Evolutionary conservation across 495 filamentous ascomycete genomes (phyloP).

Genomic region (Annulohypoxylon bovei): DNA sequence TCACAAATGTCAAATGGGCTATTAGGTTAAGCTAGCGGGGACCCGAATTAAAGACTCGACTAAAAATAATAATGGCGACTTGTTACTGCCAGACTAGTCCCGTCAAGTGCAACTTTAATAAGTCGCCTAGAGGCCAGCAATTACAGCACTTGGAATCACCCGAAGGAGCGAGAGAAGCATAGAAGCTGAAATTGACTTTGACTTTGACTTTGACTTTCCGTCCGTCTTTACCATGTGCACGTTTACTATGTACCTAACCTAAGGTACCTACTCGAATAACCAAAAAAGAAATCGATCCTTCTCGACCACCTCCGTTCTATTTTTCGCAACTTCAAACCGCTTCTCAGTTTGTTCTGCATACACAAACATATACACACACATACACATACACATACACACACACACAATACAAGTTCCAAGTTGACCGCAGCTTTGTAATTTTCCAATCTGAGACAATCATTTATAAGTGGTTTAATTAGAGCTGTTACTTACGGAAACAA

Average conservation of each 20-base stretch:
- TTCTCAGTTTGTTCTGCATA: neutral
- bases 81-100: neutral
- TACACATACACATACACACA: neutral
- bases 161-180: conserved; percentile 19
- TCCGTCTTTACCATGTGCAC: neutral
- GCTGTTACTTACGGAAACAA: conserved; percentile 15
- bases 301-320: neutral
- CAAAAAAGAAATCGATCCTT: neutral
- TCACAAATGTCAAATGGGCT: neutral
- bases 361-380: neutral
- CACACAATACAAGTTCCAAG: neutral
- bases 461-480: conserved; percentile 35
- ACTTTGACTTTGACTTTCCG: neutral
- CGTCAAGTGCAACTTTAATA: neutral
- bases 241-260: neutral
- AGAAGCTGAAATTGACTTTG: conserved; percentile 1
- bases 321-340: neutral
- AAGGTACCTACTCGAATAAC: neutral
- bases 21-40: conserved; percentile 3
- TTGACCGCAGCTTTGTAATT: conserved; percentile 20
- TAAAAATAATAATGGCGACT: conserved; percentile 1
- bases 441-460: conserved; percentile 33
- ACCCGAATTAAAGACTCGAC: neutral
- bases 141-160: conserved; percentile 21
- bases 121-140: neutral